Percentiles rank a stretch among this genome's conserved stretches.
Evolutionary conservation across 2,329 filamentous ascomycete species (phyloP).

Genomic region (Arthrobotrys sinensis): DNA sequence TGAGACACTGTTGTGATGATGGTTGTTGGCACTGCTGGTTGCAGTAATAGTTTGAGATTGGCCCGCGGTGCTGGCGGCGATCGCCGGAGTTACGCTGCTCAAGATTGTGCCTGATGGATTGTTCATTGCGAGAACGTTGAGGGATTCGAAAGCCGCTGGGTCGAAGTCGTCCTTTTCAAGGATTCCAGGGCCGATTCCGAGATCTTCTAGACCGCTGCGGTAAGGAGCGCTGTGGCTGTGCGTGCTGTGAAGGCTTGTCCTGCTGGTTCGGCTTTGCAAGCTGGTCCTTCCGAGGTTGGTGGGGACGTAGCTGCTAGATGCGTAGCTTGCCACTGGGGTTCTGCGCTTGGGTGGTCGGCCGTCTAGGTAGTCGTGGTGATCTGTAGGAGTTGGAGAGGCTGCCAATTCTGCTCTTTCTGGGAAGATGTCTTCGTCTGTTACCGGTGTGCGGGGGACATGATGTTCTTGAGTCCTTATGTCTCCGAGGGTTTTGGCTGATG

Average conservation of each 20-base stretch:
- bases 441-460: slow-evolving; percentile 20
- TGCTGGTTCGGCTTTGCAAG: slow-evolving; percentile 53
- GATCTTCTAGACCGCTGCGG: slow-evolving; percentile 49
- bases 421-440: slow-evolving; percentile 55
- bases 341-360: slow-evolving; percentile 45
- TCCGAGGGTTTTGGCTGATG: slow-evolving; percentile 46
- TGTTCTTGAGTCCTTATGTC: slow-evolving; percentile 34
- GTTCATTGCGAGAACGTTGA: slow-evolving; percentile 58
- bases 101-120: slow-evolving; percentile 44
- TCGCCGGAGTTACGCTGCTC: slow-evolving; percentile 41
- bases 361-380: slow-evolving; percentile 51
- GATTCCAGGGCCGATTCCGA: slow-evolving; percentile 51
- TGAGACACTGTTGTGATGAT: slow-evolving; percentile 18
- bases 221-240: slow-evolving; percentile 50
- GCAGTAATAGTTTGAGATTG: not conserved
- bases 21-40: not conserved
- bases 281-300: slow-evolving; percentile 49
- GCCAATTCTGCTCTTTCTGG: slow-evolving; percentile 51
- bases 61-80: slow-evolving; percentile 30
- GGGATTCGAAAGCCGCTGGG: slow-evolving; percentile 53
- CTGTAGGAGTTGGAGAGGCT: slow-evolving; percentile 36
- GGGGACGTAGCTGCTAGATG: slow-evolving; percentile 44
- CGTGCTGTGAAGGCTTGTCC: slow-evolving; percentile 54
- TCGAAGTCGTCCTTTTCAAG: slow-evolving; percentile 60
- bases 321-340: slow-evolving; percentile 48